Conservation (phyloP, 208 protist species). For the Leptomonas seymouri region DNA sequence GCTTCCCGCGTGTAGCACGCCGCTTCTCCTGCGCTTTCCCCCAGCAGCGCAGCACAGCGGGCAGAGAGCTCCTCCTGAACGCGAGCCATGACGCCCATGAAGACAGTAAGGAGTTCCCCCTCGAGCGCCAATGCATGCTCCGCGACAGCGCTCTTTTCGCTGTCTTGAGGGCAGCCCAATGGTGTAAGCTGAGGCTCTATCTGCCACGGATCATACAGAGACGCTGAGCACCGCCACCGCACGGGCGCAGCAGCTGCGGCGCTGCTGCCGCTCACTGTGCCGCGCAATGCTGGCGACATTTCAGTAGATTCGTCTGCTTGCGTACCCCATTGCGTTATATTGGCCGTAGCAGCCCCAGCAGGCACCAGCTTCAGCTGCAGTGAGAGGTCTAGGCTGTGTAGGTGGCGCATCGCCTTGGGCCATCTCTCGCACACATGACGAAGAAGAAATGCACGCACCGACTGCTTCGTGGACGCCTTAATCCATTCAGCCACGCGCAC, state of each 20-base stretch:
- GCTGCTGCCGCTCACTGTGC: too few relatives aligned
- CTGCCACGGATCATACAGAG: slow-evolving; percentile 26
- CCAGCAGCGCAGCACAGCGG: slow-evolving; percentile 2
- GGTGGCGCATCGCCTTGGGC: slow-evolving; percentile 1
- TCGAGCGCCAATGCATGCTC: background rate
- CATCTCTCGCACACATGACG: slow-evolving; percentile 20
- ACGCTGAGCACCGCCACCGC: slow-evolving; percentile 20
- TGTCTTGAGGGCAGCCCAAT: background rate
- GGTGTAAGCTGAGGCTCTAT: slow-evolving; percentile 9
- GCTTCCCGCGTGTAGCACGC: slow-evolving; percentile 2
- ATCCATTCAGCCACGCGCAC: slow-evolving; percentile 4
- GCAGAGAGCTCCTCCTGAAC: slow-evolving; percentile 11
- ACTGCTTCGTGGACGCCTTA: background rate
- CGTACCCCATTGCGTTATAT: too few relatives aligned
- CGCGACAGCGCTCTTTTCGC: background rate
- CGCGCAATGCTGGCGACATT: too few relatives aligned
- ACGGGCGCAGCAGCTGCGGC: background rate
- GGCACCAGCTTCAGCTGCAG: slow-evolving; percentile 20
- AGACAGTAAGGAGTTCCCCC: slow-evolving; percentile 12
- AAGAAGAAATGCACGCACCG: slow-evolving; percentile 10
- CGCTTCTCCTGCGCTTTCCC: slow-evolving; percentile 1
- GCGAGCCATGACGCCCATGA: background rate
- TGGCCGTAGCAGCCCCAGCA: background rate
- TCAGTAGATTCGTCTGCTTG: too few relatives aligned
- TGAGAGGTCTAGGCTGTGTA: slow-evolving; percentile 17